These are phyloP conservation scores for Prosopis cineraria DNA, from an alignment of 306 rosid genomes.

Conservation along the genomic window DNA sequence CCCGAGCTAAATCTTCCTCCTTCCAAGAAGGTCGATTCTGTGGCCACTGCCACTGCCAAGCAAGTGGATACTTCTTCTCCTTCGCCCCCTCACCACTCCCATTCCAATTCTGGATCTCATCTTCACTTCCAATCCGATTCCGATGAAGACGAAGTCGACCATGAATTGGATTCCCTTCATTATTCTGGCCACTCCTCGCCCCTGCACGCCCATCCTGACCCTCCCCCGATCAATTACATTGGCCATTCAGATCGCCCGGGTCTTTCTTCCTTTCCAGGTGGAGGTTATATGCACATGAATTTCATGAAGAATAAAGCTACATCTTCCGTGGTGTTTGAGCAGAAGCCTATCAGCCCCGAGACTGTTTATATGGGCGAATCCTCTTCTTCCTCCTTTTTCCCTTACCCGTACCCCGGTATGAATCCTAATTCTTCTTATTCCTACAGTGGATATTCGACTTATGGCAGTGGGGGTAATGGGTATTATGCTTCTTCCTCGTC, in stretches of 20 bases:
- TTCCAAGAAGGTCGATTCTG: constrained; percentile 43
- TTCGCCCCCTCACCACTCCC: constrained; percentile 44
- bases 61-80: constrained; percentile 33
- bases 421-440: constrained; percentile 26
- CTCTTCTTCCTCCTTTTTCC: constrained; percentile 38
- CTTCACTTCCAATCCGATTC: constrained; percentile 69
- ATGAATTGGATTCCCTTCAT: constrained; percentile 35
- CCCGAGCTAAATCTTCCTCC: constrained; percentile 55
- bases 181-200: constrained; percentile 71
- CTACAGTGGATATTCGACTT: constrained; percentile 37
- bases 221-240: background rate
- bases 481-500: constrained; percentile 40
- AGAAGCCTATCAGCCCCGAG: constrained; percentile 52
- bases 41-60: background rate
- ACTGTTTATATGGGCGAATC: constrained; percentile 76
- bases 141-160: constrained; percentile 41
- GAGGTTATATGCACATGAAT: constrained; percentile 50
- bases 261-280: constrained; percentile 36
- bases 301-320: constrained; percentile 72
- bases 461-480: constrained; percentile 49
- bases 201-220: constrained; percentile 35
- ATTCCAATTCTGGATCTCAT: constrained; percentile 71
- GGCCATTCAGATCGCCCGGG: constrained; percentile 2
- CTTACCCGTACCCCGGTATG: background rate
- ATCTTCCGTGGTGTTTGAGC: constrained; percentile 74